Evolutionary conservation across 208 protist species (phyloP).

Genomic region (Leishmania tarentolae): DNA sequence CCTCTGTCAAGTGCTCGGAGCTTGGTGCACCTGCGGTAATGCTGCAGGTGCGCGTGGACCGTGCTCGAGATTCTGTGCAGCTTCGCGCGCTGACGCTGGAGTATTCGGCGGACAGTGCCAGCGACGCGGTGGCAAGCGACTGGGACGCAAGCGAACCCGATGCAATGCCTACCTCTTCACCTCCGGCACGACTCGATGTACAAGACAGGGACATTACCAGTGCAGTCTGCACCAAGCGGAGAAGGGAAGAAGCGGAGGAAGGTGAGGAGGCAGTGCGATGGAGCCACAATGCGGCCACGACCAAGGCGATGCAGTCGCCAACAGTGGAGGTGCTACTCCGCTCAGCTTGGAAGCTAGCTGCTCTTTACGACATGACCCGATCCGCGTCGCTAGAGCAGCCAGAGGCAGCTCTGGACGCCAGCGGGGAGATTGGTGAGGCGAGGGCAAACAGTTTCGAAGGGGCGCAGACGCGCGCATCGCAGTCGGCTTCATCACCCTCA

Average conservation of each 20-base stretch:
- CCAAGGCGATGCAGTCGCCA: background rate
- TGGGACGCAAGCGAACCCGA: background rate
- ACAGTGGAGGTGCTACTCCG: slow-evolving; percentile 36
- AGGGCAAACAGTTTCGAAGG: background rate
- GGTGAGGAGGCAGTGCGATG: background rate
- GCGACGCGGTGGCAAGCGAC: background rate
- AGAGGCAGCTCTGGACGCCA: background rate
- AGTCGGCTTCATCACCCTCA: background rate
- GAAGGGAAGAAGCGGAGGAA: background rate
- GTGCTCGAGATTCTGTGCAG: slow-evolving; percentile 24
- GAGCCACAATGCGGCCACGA: background rate
- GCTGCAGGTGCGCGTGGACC: slow-evolving; percentile 31
- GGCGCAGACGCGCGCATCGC: background rate
- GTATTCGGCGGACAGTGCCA: background rate
- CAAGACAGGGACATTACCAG: background rate
- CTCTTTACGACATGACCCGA: slow-evolving; percentile 25
- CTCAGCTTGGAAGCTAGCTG: slow-evolving; percentile 38
- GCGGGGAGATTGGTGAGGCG: background rate
- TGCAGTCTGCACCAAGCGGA: background rate
- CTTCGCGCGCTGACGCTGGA: slow-evolving; percentile 13
- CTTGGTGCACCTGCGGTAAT: background rate
- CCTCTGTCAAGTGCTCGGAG: background rate
- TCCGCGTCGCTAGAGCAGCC: background rate
- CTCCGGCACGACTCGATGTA: background rate
- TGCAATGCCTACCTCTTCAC: background rate